A percentile compares a stretch with the other conserved stretches of the same genome.
These are phyloP conservation scores for Erucastrum elatum DNA, from an alignment of 345 rosid species.

Conservation along the genomic window DNA sequence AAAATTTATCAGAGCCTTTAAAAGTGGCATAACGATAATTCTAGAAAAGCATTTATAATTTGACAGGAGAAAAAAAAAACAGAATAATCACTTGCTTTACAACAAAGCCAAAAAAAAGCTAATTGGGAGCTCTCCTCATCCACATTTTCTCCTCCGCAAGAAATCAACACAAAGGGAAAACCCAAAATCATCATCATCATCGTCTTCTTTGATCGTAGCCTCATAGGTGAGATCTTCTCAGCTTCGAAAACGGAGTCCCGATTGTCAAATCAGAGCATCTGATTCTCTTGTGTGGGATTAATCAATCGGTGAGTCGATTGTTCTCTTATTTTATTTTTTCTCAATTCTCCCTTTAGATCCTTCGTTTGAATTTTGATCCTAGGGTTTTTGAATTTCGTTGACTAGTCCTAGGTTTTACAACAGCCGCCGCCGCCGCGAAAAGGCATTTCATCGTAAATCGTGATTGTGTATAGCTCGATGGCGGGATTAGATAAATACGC, in stretches of 20 bases:
- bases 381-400: constrained; percentile 17
- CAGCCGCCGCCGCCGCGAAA: not conserved
- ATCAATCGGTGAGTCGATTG: constrained; percentile 25
- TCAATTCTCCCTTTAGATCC: not conserved
- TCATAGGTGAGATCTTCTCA: not conserved
- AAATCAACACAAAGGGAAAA: not conserved
- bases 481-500: constrained; percentile 47
- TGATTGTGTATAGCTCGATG: constrained; percentile 43
- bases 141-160: constrained; percentile 33
- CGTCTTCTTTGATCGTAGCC: constrained; percentile 3
- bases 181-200: constrained; percentile 15
- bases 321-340: not conserved
- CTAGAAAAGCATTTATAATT: not conserved
- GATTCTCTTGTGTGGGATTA: not conserved
- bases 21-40: not conserved
- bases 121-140: constrained; percentile 38
- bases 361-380: not conserved
- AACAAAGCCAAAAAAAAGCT: constrained; percentile 21
- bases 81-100: constrained; percentile 32
- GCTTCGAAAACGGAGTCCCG: not conserved
- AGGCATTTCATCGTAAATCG: not conserved
- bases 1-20: not conserved
- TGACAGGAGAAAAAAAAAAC: not conserved
- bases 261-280: constrained; percentile 17
- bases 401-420: not conserved